These are phyloP conservation scores for Brettanomyces naardenensis DNA, from an alignment of 805 yeast genomes.

Conservation along the genomic window DNA sequence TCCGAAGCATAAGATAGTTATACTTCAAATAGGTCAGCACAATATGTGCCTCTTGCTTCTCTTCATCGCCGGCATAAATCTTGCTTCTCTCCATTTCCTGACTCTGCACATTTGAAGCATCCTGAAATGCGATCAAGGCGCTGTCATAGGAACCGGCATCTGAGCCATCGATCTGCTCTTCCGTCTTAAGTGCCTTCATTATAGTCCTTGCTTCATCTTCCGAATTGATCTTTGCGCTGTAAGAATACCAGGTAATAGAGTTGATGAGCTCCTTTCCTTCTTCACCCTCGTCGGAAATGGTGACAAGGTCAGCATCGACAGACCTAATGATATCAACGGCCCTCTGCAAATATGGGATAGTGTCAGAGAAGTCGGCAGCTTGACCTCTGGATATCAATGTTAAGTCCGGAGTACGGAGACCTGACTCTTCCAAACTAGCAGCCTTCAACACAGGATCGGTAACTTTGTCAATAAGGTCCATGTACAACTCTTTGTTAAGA, in stretches of 20 bases:
- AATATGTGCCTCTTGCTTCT: conserved; percentile 65
- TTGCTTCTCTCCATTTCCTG: conserved; percentile 45
- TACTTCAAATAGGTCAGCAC: conserved; percentile 70
- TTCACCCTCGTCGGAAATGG: conserved; percentile 14
- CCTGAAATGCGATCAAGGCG: conserved; percentile 59
- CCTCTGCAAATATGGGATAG: conserved; percentile 26
- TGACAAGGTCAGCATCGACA: conserved; percentile 30
- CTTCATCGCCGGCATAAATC: conserved; percentile 42
- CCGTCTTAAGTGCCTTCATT: conserved; percentile 30
- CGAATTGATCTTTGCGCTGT: conserved; percentile 55
- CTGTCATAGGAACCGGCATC: conserved; percentile 46
- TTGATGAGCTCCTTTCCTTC: conserved; percentile 17
- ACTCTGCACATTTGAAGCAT: conserved; percentile 53
- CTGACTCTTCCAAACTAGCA: conserved; percentile 23
- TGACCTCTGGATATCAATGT: conserved; percentile 37
- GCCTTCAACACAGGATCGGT: conserved; percentile 59
- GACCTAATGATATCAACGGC: conserved; percentile 29
- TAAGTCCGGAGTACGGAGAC: conserved; percentile 27
- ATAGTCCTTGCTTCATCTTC: conserved; percentile 64
- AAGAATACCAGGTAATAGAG: conserved; percentile 41
- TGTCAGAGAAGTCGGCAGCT: conserved; percentile 26
- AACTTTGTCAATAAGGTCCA: conserved; percentile 47
- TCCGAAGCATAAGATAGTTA: conserved; percentile 53
- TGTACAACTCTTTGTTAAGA: conserved; percentile 32
- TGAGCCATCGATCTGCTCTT: conserved; percentile 23